Base-by-base conservation (phyloP, 2,329 filamentous ascomycete genomes). In the Colletotrichum sidae region DNA sequence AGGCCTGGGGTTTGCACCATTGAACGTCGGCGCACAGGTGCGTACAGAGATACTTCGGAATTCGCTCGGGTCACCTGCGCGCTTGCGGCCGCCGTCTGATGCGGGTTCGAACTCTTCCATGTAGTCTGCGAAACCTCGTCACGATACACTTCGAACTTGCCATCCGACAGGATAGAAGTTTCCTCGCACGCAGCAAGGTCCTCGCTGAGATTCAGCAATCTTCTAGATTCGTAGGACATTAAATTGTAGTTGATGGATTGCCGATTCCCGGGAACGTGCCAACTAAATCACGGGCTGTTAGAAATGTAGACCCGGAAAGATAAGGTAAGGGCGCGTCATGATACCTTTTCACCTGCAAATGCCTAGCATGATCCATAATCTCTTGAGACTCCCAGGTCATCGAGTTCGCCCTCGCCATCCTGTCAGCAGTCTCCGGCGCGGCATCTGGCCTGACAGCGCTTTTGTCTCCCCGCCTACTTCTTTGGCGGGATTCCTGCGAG, bases 1-100 rank as follows among this genome's bases (percentile, higher is more conserved):
- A 86, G 76, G 10, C 84, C 84, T 0, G 84, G 83, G 0, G 78
- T 83, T 63, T 81, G 82, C 11, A 83, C 75, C 41, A 84, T 70
- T 3, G 83, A 85, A 9, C 82, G 79, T 45, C 83, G 78, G 15
- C 83, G 79, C 61, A 82, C 77, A 6, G 83, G 82, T 35, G 80
- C 80, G 68, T 81, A 84, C 10, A 84, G 69, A 4, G 82, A 81
- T 3, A 79, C 65, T 35, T 86, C 84, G 7, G 85, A 86, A 61
- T 79, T 79, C n/a, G 77, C 74, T 11, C 80, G 76, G 11, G 74
- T 72, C 8, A 83, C 73, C 2, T 72, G 67, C 4, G 74, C 57
- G 25, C 68, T 73, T 11, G 72, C 61, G 15, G 25, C 25, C n/a
- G 47, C 42, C 6, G 71, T 55, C 11, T 72, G 67, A 45, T 72